phyloP scores from a whole-genome alignment of 495 filamentous ascomycete species.

The Neurospora sp. region DNA sequence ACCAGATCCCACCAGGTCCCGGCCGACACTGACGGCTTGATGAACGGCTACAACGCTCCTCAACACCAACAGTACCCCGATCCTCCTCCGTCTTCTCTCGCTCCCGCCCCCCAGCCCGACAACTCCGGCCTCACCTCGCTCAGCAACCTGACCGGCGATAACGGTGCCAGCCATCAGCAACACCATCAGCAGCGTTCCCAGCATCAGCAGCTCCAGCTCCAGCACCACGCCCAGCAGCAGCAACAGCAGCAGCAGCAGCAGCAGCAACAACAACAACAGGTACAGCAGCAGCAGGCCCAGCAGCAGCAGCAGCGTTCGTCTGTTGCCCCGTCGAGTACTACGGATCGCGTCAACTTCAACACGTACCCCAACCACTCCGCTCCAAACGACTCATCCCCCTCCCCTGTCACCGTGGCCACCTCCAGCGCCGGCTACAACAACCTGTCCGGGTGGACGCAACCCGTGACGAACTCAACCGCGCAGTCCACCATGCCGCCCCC shows the following conservation, averaged over 20 bases:
- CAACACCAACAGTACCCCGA: slow-evolving; percentile 22
- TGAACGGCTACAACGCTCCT: slow-evolving; percentile 22
- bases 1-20: slow-evolving; percentile 19
- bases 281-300: slow-evolving; percentile 10
- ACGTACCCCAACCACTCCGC: slow-evolving; percentile 24
- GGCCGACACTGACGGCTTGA: slow-evolving; percentile 18
- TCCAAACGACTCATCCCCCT: slow-evolving; percentile 21
- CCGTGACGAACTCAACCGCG: slow-evolving; percentile 14
- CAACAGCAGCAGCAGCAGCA: slow-evolving; percentile 10
- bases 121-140: slow-evolving; percentile 14
- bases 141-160: slow-evolving; percentile 14
- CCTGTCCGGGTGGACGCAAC: slow-evolving; percentile 12
- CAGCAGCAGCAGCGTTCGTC: slow-evolving; percentile 17
- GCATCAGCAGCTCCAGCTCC: slow-evolving; percentile 8
- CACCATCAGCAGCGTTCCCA: slow-evolving; percentile 14
- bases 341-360: slow-evolving; percentile 20
- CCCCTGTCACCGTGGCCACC: slow-evolving; percentile 27
- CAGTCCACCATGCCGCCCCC: slow-evolving; percentile 21
- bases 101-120: slow-evolving; percentile 15
- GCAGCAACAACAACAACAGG: slow-evolving; percentile 7
- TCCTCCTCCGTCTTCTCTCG: slow-evolving; percentile 13
- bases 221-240: slow-evolving; percentile 6
- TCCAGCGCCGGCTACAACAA: slow-evolving; percentile 19
- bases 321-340: slow-evolving; percentile 10
- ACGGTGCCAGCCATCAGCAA: slow-evolving; percentile 1